phyloP scores from a whole-genome alignment of 768 basidiomycete species.

The Leccinum pellstonianum region DNA sequence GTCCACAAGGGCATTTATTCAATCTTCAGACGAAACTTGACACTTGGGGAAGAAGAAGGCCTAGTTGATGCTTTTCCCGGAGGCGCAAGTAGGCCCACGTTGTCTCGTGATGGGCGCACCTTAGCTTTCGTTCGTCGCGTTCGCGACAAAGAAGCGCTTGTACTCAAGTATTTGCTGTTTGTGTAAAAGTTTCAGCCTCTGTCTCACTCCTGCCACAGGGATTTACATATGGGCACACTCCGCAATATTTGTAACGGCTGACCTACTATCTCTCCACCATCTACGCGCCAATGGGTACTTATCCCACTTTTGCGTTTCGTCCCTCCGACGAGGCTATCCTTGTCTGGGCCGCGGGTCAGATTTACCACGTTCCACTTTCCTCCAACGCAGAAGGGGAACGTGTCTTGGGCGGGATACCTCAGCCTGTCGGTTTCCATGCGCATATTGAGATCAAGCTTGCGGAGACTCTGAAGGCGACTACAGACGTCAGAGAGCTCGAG shows the following conservation, averaged over 20 bases:
- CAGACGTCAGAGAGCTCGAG: constrained; percentile 55
- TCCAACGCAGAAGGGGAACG: constrained; percentile 46
- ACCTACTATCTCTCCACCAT: constrained; percentile 63
- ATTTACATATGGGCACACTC: constrained; percentile 63
- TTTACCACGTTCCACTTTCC: constrained; percentile 56
- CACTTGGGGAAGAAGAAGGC: constrained; percentile 47
- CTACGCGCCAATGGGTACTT: constrained; percentile 78
- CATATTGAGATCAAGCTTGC: constrained; percentile 65
- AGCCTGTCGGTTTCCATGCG: constrained; percentile 56
- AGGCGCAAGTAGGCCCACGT: constrained; percentile 70
- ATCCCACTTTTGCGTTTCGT: constrained; percentile 68
- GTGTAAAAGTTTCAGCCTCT: neutral
- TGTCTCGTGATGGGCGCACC: constrained; percentile 66
- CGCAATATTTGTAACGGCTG: constrained; percentile 67
- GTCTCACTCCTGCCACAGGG: constrained; percentile 40
- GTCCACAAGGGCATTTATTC: constrained; percentile 70
- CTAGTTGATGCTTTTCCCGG: constrained; percentile 61
- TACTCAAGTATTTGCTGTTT: constrained; percentile 54
- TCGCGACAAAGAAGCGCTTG: constrained; percentile 69
- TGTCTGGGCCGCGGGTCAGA: constrained; percentile 75
- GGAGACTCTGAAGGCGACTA: constrained; percentile 48
- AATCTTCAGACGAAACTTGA: constrained; percentile 66
- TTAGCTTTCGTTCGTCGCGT: constrained; percentile 75
- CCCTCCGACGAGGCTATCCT: constrained; percentile 40
- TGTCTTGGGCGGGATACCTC: constrained; percentile 39